Evolutionary conservation across 768 basidiomycete species (phyloP), one percentile per base, ranked within the genome.

Genomic region (Hydnomerulius pinastri): DNA sequence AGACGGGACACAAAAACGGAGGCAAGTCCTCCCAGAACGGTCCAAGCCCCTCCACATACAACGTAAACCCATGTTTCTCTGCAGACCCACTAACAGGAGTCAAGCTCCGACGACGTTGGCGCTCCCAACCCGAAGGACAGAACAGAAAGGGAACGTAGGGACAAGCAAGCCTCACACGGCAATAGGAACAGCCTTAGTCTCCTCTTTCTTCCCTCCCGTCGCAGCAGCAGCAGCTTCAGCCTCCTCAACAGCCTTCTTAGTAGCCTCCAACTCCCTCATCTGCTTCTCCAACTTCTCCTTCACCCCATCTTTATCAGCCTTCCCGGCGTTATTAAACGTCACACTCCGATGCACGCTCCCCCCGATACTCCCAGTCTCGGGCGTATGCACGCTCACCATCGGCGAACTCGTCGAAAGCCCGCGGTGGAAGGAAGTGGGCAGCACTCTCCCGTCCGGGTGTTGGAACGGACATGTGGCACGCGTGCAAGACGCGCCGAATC

Each of bases 381-480:
- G 86, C 1, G 76, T 77, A 5, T 73, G 64, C 1, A 89, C 80
- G 45, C 63, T 86, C 33, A 87, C 82, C 55, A 87, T 57, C 6
- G 86, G 84, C 0, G 80, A 78, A 23, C 70, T 76, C 4, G 79
- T 73, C 13, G 82, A 77, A 23, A 92, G 67, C 0, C 90, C 90
- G 18, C 89, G 85, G 62, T 92, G 88, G 78, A 93, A 93, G 11
- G 83, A 73, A 3, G 82, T 76, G 3, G 91, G 90, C 7, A 92
- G 76, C 20, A 89, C 87, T 11, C 91, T 86, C 9, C 87, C 88
- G 49, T 90, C 83, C 0, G 96, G 96, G 64, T 99, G 96, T 55
- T 90, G 83, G 77, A 87, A 99, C n/a, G 83, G 71, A 67, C 96
- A 98, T 55, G 83, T 79, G 28, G 85, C 83, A 47, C 92, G 83